These are phyloP conservation scores for Botrytis fabae DNA, from an alignment of 2,329 filamentous ascomycete species.

Conservation along the genomic window DNA sequence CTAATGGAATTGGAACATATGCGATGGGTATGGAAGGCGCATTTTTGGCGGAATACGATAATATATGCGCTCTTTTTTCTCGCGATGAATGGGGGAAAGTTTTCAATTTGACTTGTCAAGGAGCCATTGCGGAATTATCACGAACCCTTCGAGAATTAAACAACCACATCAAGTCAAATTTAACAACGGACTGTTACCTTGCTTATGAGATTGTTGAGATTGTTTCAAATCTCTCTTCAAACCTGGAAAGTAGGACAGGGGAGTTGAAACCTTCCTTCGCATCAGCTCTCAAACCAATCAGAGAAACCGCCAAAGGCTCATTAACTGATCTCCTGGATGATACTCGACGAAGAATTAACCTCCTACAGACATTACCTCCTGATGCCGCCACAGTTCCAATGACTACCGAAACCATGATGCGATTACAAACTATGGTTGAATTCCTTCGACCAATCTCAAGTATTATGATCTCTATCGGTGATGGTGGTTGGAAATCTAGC, in stretches of 20 bases:
- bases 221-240: constrained; percentile 74
- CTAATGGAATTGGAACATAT: constrained; percentile 89
- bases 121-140: constrained; percentile 76
- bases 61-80: constrained; percentile 82
- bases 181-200: constrained; percentile 89
- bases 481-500: constrained; percentile 79
- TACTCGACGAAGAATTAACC: constrained; percentile 67
- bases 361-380: constrained; percentile 66
- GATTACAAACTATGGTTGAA: constrained; percentile 81
- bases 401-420: constrained; percentile 80
- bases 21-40: constrained; percentile 84
- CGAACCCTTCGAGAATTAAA: constrained; percentile 88
- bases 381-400: constrained; percentile 79
- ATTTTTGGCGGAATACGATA: constrained; percentile 86
- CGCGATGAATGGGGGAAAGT: constrained; percentile 81
- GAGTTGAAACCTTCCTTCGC: constrained; percentile 82
- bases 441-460: constrained; percentile 85
- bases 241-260: constrained; percentile 78
- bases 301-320: constrained; percentile 88
- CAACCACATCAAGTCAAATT: constrained; percentile 79
- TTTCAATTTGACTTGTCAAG: constrained; percentile 76
- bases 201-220: constrained; percentile 95
- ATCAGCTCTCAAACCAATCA: constrained; percentile 82
- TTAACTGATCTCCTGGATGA: constrained; percentile 83
- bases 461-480: constrained; percentile 87